phyloP scores from a whole-genome alignment of 306 rosid genomes.

The Medicago arabica region DNA sequence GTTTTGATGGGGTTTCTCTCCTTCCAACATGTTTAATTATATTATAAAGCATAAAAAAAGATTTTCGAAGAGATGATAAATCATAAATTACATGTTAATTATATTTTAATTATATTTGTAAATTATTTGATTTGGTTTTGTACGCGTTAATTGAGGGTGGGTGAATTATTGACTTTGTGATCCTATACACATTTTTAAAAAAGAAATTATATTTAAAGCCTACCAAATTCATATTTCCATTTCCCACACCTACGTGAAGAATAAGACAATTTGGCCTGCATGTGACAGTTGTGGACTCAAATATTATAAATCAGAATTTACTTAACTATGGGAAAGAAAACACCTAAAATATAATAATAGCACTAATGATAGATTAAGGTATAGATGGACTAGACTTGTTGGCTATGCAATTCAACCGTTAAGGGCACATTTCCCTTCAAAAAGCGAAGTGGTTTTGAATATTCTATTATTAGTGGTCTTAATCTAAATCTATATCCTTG shows the following conservation, averaged over 20 bases:
- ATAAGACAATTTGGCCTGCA: slow-evolving; percentile 34
- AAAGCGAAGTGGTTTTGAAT: slow-evolving; percentile 3
- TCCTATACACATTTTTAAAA: neutral
- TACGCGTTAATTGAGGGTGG: slow-evolving; percentile 32
- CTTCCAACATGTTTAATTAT: too few species aligned
- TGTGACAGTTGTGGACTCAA: slow-evolving; percentile 11
- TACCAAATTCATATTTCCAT: slow-evolving; percentile 13
- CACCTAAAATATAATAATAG: neutral
- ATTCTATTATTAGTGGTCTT: slow-evolving; percentile 1
- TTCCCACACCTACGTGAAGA: slow-evolving; percentile 20
- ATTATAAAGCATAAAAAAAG: too few species aligned
- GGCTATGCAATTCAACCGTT: slow-evolving; percentile 38
- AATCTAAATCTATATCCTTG: neutral
- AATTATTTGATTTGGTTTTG: neutral
- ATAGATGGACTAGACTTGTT: neutral
- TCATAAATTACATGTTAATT: neutral
- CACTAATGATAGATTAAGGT: neutral
- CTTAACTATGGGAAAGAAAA: neutral
- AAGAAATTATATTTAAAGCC: neutral
- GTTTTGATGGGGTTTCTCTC: neutral
- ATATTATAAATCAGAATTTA: slow-evolving; percentile 3
- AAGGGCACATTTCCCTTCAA: slow-evolving; percentile 31
- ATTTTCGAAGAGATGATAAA: neutral
- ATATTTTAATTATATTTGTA: neutral
- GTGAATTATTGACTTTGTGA: slow-evolving; percentile 21